Evolutionary conservation across 257 asterid species (phyloP), one percentile per base, ranked within the genome.

Genomic region (Nemophila menziesii): DNA sequence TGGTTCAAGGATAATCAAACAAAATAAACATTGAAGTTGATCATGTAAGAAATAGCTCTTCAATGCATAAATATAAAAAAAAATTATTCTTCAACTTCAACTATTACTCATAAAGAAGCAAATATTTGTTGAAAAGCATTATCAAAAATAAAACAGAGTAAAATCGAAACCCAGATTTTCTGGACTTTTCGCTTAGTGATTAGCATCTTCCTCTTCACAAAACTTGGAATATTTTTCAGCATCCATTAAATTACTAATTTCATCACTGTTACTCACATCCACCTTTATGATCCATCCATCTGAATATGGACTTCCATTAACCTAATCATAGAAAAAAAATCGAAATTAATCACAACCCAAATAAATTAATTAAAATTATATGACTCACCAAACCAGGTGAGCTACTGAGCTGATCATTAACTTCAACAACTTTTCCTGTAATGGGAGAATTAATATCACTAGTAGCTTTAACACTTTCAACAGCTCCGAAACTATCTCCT

Each of bases 261-360:
- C 96, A 5, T 70, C 75, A 6, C 64, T 47, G 12, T 55, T 62
- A 53, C 65, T 66, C 56, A 89, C 15, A 63, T 80, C 93, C 16
- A 89, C 98, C 75, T 84, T 89, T 58, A 89, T 81, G 55, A 89
- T 76, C 98, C 98, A 89, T 59, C 98, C 98, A 13, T 79, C 77
- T 37, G 77, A 68, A n/a, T 80, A 89, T 0, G 96, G 94, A 69
- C 92, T 82, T 8, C 68, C 75, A 15, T 86, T 86, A 17, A 86
- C 71, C 95, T 85, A 60, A 49, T 43, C 23, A 18, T 37, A 15
- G 15, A 12, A 37, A 13, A 1, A 2, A 6, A 37, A 12, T 37
- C 15, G 9, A 34, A 34, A 34, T 6, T 6, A 34, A n/a, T 4
- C 15, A 15, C 2, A 12, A 37, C 5, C 42, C 36, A 29, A 13